Base-by-base conservation (phyloP, 495 filamentous ascomycete genomes). In the Hyaloscypha bicolor region DNA sequence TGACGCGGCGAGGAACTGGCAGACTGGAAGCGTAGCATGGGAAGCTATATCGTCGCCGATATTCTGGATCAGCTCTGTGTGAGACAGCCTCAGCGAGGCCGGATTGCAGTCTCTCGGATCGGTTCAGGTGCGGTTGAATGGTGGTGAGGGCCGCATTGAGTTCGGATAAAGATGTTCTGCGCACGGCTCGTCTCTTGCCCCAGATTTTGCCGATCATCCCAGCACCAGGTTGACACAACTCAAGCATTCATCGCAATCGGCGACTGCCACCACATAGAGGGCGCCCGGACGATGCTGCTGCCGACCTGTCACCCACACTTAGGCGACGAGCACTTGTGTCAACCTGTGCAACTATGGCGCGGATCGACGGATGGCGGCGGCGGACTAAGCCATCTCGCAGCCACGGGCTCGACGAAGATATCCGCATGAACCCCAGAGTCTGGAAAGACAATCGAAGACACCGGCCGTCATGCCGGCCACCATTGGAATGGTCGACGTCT, bases 121-220 rank as follows among this genome's bases (percentile, higher is more conserved):
- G 53, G 21, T 16, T 29, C 30, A 35, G 12, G 32, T 21, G 56
- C 56, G 32, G 56, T 45, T 61, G 35, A 33, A 61, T 31, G 59
- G 9, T 48, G 56, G 3, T 1, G 29, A 48, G 59, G 33, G 14
- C 32, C 37, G 37, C 59, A 45, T 48, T 61, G 37, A n/a, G 19
- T 61, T n/a, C 59, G 59, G 59, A 25, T 61, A 61, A 61, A 61
- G 37, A 61, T 30, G 37, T 61, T 25, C 33, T 48, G 59, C 59
- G 45, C 61, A 53, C 45, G 61, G 45, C 45, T 55, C 61, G 51
- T 19, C 11, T 48, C 14, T 45, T 63, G 61, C 29, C 32, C 14
- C 51, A 64, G n/a, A 51, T 55, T 37, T 31, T 56, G 60, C 60
- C 42, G 39, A 53, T 63, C 60, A 51, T 62, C 35, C 35, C 25